These are phyloP conservation scores for Spatholobus suberectus DNA, from an alignment of 306 rosid species.

Conservation along the genomic window DNA sequence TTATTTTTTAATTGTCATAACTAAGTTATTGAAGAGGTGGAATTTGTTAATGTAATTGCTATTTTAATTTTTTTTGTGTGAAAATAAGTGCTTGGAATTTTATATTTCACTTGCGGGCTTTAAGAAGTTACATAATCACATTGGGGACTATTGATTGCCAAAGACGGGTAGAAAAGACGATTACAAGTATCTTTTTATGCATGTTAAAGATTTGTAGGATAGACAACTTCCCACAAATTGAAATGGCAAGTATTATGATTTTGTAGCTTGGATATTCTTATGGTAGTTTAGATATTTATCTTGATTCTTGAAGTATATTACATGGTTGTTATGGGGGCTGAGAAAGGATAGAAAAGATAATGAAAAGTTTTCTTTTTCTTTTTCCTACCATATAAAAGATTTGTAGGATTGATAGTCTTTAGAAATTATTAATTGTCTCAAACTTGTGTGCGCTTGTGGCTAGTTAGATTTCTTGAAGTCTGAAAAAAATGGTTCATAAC, in stretches of 20 bases:
- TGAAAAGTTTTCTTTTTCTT: background rate
- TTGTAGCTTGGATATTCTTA: conserved; percentile 23
- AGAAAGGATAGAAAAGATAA: background rate
- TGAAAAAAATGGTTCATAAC: background rate
- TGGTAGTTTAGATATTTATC: conserved; percentile 1
- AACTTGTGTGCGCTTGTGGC: background rate
- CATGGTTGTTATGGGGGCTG: background rate
- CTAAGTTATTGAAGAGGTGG: background rate
- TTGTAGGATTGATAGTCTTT: background rate
- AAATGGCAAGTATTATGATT: background rate
- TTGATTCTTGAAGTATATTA: conserved; percentile 10
- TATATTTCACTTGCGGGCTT: no score
- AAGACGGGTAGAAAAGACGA: background rate
- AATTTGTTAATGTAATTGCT: conserved; percentile 1
- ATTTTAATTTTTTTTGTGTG: no score
- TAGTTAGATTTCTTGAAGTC: background rate
- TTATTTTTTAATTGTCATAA: background rate
- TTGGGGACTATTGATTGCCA: background rate
- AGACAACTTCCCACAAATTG: background rate
- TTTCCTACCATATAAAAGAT: conserved; percentile 14
- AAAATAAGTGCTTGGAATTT: no score
- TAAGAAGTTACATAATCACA: no score
- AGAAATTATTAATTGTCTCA: background rate
- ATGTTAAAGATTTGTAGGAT: background rate
- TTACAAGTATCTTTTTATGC: background rate